These are phyloP conservation scores for Pythium myriotylum DNA, from an alignment of 352 stramenopile genomes.

Conservation along the genomic window DNA sequence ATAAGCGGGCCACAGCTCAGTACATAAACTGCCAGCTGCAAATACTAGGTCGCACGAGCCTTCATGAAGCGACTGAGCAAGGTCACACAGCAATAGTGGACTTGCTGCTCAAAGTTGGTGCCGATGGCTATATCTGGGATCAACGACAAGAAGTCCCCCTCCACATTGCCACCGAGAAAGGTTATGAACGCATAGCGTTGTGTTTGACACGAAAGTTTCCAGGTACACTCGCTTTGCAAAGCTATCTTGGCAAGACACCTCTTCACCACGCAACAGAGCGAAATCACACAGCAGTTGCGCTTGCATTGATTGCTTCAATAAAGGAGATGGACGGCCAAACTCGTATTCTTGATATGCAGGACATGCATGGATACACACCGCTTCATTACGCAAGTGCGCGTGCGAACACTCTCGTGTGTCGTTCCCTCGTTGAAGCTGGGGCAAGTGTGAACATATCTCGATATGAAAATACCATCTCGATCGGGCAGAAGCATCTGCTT, in stretches of 20 bases:
- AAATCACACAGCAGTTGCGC: conserved; percentile 37
- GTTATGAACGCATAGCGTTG: conserved; percentile 49
- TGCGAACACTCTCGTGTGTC: conserved; percentile 32
- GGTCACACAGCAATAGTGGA: conserved; percentile 61
- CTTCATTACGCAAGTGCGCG: conserved; percentile 59
- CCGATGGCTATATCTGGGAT: conserved; percentile 55
- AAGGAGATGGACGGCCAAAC: conserved; percentile 14
- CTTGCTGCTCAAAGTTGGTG: conserved; percentile 58
- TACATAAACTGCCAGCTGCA: conserved; percentile 59
- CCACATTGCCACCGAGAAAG: conserved; percentile 50
- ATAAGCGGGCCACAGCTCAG: conserved; percentile 48
- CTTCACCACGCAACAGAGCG: conserved; percentile 52
- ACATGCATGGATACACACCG: conserved; percentile 53
- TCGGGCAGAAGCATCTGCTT: conserved; percentile 23
- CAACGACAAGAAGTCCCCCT: conserved; percentile 46
- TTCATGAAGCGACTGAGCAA: conserved; percentile 66
- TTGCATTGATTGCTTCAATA: conserved; percentile 35
- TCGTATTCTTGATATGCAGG: conserved; percentile 39
- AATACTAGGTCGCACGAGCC: conserved; percentile 40
- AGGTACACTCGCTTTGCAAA: conserved; percentile 34
- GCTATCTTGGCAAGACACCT: conserved; percentile 45
- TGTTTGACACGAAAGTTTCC: conserved; percentile 52
- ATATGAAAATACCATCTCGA: conserved; percentile 31
- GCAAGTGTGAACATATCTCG: conserved; percentile 35
- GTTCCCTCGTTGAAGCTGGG: conserved; percentile 35